Conservation (phyloP, 306 rosid species). For the Rubus parviflorus region DNA sequence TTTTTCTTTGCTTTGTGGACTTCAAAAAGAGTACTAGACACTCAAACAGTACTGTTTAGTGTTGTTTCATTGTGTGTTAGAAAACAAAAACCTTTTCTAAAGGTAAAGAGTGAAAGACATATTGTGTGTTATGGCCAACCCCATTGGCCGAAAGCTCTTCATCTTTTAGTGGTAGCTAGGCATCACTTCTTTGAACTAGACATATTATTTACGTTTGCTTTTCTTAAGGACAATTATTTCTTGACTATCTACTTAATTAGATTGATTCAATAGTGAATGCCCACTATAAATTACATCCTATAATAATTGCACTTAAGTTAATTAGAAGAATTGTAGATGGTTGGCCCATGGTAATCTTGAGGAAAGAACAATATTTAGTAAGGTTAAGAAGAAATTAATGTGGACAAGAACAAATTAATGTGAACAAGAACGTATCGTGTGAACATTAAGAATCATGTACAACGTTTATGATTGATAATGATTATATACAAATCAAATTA, state of each 20-base stretch:
- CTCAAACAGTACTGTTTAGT: neutral
- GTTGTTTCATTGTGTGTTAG: neutral
- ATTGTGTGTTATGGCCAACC: neutral
- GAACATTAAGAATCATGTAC: too few species aligned
- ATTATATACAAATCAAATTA: too few species aligned
- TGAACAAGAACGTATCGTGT: too few species aligned
- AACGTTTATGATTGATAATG: too few species aligned
- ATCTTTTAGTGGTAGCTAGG: neutral
- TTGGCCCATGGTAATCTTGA: neutral
- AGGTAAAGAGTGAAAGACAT: conserved; percentile 1
- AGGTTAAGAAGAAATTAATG: neutral
- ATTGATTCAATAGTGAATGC: neutral
- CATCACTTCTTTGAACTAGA: neutral
- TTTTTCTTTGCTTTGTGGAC: neutral
- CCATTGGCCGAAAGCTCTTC: conserved; percentile 13
- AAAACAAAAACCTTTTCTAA: neutral
- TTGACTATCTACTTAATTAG: neutral
- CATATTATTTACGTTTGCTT: neutral
- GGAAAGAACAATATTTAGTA: neutral
- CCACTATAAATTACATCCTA: neutral
- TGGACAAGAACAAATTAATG: too few species aligned
- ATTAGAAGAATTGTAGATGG: neutral
- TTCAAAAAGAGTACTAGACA: neutral
- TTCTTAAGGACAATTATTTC: neutral
- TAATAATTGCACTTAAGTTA: neutral